A percentile compares a stretch with the other conserved stretches of the same genome.
Conservation (phyloP, 164 flowering plant genomes). For the Sextonia rubra region DNA sequence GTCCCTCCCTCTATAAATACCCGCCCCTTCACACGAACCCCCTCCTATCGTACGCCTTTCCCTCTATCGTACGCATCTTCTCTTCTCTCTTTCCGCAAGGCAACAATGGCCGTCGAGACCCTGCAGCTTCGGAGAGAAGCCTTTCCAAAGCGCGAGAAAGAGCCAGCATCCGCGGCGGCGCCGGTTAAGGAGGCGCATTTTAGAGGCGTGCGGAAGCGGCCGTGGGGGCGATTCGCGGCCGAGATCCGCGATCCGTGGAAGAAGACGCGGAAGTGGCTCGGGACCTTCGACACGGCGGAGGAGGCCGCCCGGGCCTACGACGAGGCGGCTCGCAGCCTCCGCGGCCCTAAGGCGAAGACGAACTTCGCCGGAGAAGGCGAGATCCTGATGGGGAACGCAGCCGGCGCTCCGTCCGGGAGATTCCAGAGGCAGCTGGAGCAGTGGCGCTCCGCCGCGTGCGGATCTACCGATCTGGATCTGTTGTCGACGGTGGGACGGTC, state of each 20-base stretch:
- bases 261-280: constrained; percentile 54
- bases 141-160: constrained; percentile 4
- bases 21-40: constrained; percentile 2
- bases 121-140: constrained; percentile 21
- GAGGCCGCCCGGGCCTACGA: constrained; percentile 52
- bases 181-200: constrained; percentile 29
- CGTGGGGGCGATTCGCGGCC: constrained; percentile 55
- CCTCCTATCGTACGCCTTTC: not conserved
- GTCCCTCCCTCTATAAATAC: constrained; percentile 28
- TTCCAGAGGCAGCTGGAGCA: constrained; percentile 12
- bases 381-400: not conserved
- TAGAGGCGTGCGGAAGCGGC: constrained; percentile 48
- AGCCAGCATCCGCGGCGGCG: constrained; percentile 1
- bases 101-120: constrained; percentile 41
- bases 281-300: constrained; percentile 48
- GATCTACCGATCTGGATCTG: constrained; percentile 9
- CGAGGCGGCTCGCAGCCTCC: constrained; percentile 39
- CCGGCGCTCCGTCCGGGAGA: not conserved
- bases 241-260: constrained; percentile 60
- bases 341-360: constrained; percentile 55
- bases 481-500: not conserved
- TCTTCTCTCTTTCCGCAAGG: not conserved
- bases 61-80: not conserved
- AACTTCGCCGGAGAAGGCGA: constrained; percentile 31
- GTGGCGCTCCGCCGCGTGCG: constrained; percentile 12